Evolutionary conservation across 2,329 filamentous ascomycete species (phyloP).

Genomic region (Juglanconis sp.): DNA sequence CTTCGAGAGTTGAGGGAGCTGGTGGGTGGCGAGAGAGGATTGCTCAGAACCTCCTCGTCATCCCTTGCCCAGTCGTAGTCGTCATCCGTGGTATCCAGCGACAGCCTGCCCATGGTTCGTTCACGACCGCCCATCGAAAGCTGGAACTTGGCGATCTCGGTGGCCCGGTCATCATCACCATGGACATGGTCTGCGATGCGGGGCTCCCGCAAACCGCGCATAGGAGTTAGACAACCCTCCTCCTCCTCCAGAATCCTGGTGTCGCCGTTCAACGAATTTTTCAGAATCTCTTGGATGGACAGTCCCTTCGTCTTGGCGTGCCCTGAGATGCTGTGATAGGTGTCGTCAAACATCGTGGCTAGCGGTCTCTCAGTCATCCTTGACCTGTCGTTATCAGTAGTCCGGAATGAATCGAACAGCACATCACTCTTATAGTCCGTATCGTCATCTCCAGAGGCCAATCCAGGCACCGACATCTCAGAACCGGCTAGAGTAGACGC

Average conservation of each 20-base stretch:
- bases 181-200: slow-evolving; percentile 21
- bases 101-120: slow-evolving; percentile 47
- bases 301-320: slow-evolving; percentile 52
- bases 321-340: slow-evolving; percentile 58
- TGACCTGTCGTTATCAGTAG: slow-evolving; percentile 63
- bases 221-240: slow-evolving; percentile 52
- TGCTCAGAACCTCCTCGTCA: slow-evolving; percentile 51
- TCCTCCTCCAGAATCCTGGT: slow-evolving; percentile 62
- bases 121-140: slow-evolving; percentile 13
- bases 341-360: slow-evolving; percentile 80
- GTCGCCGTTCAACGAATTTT: slow-evolving; percentile 51
- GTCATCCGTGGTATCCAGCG: slow-evolving; percentile 56
- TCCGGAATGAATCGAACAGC: slow-evolving; percentile 73
- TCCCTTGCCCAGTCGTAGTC: slow-evolving; percentile 63
- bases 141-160: slow-evolving; percentile 15
- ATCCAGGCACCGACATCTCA: slow-evolving; percentile 63
- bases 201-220: slow-evolving; percentile 35
- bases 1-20: slow-evolving; percentile 51
- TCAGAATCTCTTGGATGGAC: slow-evolving; percentile 58
- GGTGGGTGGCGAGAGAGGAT: slow-evolving; percentile 56
- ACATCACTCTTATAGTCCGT: slow-evolving; percentile 77
- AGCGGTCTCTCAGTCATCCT: slow-evolving; percentile 68
- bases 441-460: slow-evolving; percentile 69
- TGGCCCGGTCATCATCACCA: slow-evolving; percentile 20
- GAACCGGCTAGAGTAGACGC: slow-evolving; percentile 67